These are phyloP conservation scores for Nakazawaea populi DNA, from an alignment of 805 yeast species.

Conservation along the genomic window DNA sequence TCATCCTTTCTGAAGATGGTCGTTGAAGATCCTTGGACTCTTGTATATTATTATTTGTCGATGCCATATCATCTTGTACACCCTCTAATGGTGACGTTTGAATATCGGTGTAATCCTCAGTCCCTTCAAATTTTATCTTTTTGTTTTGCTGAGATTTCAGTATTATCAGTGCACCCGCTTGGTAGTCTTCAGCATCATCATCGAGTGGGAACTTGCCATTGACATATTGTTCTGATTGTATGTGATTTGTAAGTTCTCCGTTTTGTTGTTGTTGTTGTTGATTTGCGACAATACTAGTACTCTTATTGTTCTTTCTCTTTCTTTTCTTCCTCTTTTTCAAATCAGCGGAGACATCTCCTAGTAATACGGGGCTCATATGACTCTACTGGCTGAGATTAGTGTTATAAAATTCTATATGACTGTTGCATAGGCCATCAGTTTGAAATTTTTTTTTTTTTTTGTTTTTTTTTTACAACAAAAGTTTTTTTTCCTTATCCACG, in stretches of 20 bases:
- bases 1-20: neutral
- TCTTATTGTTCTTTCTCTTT: conserved; percentile 2
- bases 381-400: too few species aligned
- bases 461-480: too few species aligned
- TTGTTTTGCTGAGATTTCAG: conserved; percentile 15
- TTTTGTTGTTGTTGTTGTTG: neutral
- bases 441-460: neutral
- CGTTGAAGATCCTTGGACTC: neutral
- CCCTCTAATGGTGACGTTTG: neutral
- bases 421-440: too few species aligned
- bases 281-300: neutral
- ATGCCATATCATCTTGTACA: too few species aligned
- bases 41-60: neutral
- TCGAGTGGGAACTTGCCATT: too few species aligned
- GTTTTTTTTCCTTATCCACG: neutral
- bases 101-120: neutral
- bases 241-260: neutral
- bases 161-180: neutral
- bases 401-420: too few species aligned
- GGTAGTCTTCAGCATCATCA: neutral
- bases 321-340: conserved; percentile 2
- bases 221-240: too few species aligned
- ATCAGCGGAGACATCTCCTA: neutral
- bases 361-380: neutral
- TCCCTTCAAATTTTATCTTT: conserved; percentile 19